A percentile compares a stretch with the other conserved stretches of the same genome.
These are phyloP conservation scores for Guadua angustifolia DNA, from an alignment of 176 grass and related monocot species.

Conservation along the genomic window DNA sequence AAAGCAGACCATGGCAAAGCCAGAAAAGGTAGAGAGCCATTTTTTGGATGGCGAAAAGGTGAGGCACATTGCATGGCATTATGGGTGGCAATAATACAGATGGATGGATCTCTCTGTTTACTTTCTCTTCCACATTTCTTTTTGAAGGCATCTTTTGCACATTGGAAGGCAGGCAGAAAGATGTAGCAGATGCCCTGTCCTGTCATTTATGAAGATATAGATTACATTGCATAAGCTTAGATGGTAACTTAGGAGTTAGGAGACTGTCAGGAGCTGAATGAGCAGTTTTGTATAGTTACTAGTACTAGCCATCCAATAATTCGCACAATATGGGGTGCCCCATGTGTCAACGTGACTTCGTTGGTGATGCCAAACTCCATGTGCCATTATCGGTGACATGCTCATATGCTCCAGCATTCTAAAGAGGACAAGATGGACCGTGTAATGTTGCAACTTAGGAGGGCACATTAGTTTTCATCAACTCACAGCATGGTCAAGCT, in stretches of 20 bases:
- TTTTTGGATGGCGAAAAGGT: neutral
- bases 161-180: no score
- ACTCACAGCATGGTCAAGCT: neutral
- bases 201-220: neutral
- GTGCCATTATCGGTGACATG: constrained; percentile 4
- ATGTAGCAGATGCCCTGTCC: constrained; percentile 1
- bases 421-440: neutral
- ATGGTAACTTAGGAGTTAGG: no score
- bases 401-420: neutral
- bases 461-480: neutral
- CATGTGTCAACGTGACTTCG: neutral
- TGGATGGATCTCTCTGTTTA: neutral
- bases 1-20: neutral
- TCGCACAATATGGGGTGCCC: neutral
- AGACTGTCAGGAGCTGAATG: neutral
- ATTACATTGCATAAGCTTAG: neutral
- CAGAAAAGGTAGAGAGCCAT: neutral
- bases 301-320: constrained; percentile 18
- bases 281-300: neutral
- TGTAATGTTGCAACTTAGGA: neutral
- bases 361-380: neutral
- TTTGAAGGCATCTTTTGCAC: no score
- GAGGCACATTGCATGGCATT: constrained; percentile 11
- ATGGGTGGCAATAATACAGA: neutral
- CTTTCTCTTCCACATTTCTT: no score